A percentile compares a stretch with the other conserved stretches of the same genome.
Evolutionary conservation across 345 rosid genomes (phyloP).

Genomic region (Aquilaria sinensis): DNA sequence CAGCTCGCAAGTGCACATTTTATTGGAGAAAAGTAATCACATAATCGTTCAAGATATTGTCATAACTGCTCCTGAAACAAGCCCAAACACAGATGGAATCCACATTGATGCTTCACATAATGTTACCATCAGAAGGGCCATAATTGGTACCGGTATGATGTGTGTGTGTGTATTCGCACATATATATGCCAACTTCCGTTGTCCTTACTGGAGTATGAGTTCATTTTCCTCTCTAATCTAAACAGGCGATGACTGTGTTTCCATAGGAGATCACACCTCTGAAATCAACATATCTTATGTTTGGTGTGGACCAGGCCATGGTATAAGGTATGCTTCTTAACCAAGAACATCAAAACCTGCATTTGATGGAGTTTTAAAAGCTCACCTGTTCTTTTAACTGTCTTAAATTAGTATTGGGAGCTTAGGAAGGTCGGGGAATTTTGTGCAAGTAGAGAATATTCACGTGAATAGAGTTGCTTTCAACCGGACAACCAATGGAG

Average conservation of each 20-base stretch:
- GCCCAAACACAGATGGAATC: conserved; percentile 43
- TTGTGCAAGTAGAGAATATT: conserved; percentile 28
- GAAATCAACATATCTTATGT: conserved; percentile 19
- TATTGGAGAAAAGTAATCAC: conserved; percentile 2
- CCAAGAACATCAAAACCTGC: not conserved
- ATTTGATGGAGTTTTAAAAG: not conserved
- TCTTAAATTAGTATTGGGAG: conserved; percentile 28
- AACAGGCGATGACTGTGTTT: conserved; percentile 40
- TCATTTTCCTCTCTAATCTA: not conserved
- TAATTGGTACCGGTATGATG: conserved; percentile 24
- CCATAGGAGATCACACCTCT: conserved; percentile 29
- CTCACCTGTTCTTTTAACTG: not conserved
- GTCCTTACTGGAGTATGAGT: not conserved
- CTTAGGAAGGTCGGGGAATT: conserved; percentile 31
- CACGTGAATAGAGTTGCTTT: conserved; percentile 18
- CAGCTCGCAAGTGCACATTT: conserved; percentile 30
- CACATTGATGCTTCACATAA: conserved; percentile 21
- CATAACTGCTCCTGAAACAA: conserved; percentile 24
- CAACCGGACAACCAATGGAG: conserved; percentile 30
- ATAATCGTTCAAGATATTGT: conserved; percentile 12
- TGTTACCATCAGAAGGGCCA: conserved; percentile 12
- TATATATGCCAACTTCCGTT: not conserved
- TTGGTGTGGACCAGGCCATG: conserved; percentile 42
- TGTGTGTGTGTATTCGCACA: not conserved
- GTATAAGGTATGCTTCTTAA: conserved; percentile 28